phyloP scores from a whole-genome alignment of 805 yeast species.

The Blastobotrys chiropterorum region DNA sequence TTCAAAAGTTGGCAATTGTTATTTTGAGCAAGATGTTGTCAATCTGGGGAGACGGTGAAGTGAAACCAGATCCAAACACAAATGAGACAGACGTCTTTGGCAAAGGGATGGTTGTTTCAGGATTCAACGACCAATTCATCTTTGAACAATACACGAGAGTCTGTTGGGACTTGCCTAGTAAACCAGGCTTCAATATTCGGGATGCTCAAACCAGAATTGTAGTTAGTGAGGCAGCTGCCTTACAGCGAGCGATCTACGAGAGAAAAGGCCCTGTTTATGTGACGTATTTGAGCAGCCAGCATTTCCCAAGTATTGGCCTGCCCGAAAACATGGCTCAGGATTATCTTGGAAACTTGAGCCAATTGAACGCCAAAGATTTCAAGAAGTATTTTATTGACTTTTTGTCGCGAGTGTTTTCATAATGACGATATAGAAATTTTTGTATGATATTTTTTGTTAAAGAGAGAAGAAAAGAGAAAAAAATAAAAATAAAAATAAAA shows the following conservation, averaged over 20 bases:
- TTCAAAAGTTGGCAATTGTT: slow-evolving; percentile 63
- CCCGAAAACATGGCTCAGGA: slow-evolving; percentile 55
- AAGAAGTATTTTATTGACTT: slow-evolving; percentile 59
- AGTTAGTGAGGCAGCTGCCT: slow-evolving; percentile 65
- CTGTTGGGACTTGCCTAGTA: slow-evolving; percentile 75
- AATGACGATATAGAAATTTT: slow-evolving; percentile 2
- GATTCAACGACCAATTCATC: slow-evolving; percentile 58
- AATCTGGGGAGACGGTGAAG: slow-evolving; percentile 63
- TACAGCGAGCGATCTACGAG: slow-evolving; percentile 57
- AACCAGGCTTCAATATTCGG: slow-evolving; percentile 56
- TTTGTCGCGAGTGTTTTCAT: slow-evolving; percentile 27
- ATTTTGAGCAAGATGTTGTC: slow-evolving; percentile 56
- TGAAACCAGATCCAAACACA: slow-evolving; percentile 31
- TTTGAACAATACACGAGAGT: slow-evolving; percentile 62
- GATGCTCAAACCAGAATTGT: slow-evolving; percentile 77
- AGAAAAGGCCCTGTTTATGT: slow-evolving; percentile 43
- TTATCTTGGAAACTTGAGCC: slow-evolving; percentile 53
- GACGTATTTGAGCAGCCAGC: slow-evolving; percentile 46
- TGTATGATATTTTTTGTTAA: slow-evolving; percentile 1
- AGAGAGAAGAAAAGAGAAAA: neutral
- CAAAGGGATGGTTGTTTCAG: slow-evolving; percentile 52
- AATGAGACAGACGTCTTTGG: slow-evolving; percentile 48
- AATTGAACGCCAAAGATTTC: slow-evolving; percentile 55
- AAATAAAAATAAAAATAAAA: neutral
- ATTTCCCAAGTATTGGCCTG: slow-evolving; percentile 48